Percentiles rank a stretch among this genome's conserved stretches.
Conservation (phyloP, 768 basidiomycete genomes). For the Tricholoma saponaceum region DNA sequence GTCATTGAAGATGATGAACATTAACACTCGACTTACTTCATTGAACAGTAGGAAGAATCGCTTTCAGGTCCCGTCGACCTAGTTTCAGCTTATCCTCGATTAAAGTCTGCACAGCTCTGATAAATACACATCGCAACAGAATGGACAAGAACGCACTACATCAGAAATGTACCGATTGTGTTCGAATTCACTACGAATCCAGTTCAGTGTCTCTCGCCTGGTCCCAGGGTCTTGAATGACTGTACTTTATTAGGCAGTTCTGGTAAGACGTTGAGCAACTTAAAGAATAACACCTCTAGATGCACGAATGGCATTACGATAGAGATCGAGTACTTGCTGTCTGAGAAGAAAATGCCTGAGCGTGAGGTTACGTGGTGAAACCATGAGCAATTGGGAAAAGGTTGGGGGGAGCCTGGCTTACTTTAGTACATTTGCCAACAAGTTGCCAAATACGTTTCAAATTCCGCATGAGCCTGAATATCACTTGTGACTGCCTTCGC, state of each 20-base stretch:
- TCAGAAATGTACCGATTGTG: conserved; percentile 55
- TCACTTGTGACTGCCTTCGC: conserved; percentile 8
- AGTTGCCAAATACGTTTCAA: conserved; percentile 34
- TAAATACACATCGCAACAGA: neutral
- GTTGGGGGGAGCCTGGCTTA: conserved; percentile 13
- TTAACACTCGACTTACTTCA: neutral
- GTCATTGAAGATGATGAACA: neutral
- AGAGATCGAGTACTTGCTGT: conserved; percentile 55
- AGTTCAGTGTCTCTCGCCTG: conserved; percentile 61
- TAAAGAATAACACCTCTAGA: conserved; percentile 48
- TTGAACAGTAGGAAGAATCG: conserved; percentile 35
- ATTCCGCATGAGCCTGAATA: conserved; percentile 25
- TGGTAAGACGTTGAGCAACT: conserved; percentile 5
- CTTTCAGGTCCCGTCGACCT: conserved; percentile 56
- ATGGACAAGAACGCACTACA: conserved; percentile 36
- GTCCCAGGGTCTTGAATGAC: conserved; percentile 60
- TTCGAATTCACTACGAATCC: conserved; percentile 74
- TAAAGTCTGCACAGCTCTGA: conserved; percentile 33
- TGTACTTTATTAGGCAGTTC: conserved; percentile 20
- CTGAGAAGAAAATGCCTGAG: conserved; percentile 76
- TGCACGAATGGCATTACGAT: conserved; percentile 65
- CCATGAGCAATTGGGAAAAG: conserved; percentile 3
- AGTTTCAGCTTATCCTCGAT: conserved; percentile 61
- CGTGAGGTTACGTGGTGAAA: conserved; percentile 28
- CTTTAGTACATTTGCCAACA: too few relatives aligned